phyloP scores from a whole-genome alignment of 2,329 filamentous ascomycete genomes.

The Rhytidhysteron rufulum region DNA sequence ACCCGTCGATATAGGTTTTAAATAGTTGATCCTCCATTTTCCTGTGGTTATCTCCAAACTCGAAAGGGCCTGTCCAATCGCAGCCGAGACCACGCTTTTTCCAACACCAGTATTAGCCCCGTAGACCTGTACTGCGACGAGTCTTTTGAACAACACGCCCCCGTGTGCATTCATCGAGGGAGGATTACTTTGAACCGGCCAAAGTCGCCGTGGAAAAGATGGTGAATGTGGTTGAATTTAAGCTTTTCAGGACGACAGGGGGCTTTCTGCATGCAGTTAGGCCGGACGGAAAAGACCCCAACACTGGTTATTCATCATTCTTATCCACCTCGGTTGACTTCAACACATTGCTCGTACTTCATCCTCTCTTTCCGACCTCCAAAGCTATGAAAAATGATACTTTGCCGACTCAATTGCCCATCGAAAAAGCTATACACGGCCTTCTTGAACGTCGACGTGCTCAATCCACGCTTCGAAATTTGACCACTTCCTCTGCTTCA shows the following conservation, averaged over 20 bases:
- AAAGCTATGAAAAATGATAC: conserved; percentile 1
- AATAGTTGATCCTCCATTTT: conserved; percentile 54
- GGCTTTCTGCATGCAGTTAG: not conserved
- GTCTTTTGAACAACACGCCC: conserved; percentile 63
- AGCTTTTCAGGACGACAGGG: not conserved
- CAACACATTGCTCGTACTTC: too few relatives aligned
- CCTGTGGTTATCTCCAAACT: conserved; percentile 6
- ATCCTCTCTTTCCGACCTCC: too few relatives aligned
- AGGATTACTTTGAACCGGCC: not conserved
- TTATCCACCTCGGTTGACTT: too few relatives aligned
- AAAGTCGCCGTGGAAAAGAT: not conserved
- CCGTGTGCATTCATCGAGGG: conserved; percentile 45
- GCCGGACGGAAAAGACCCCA: too few relatives aligned
- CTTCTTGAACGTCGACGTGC: conserved; percentile 39
- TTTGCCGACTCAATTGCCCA: conserved; percentile 1
- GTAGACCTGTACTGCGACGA: conserved; percentile 71
- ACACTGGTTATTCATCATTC: too few relatives aligned
- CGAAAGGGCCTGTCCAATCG: conserved; percentile 60
- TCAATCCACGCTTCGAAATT: conserved; percentile 27
- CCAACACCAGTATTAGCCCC: conserved; percentile 82
- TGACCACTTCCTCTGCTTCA: conserved; percentile 26
- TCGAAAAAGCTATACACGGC: conserved; percentile 20
- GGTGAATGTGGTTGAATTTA: not conserved
- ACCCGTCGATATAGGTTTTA: conserved; percentile 82
- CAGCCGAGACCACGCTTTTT: conserved; percentile 75